A percentile compares a stretch with the other conserved stretches of the same genome.
phyloP scores from a whole-genome alignment of 1,284 basidiomycete species.

The Cystobasidium sp. region DNA sequence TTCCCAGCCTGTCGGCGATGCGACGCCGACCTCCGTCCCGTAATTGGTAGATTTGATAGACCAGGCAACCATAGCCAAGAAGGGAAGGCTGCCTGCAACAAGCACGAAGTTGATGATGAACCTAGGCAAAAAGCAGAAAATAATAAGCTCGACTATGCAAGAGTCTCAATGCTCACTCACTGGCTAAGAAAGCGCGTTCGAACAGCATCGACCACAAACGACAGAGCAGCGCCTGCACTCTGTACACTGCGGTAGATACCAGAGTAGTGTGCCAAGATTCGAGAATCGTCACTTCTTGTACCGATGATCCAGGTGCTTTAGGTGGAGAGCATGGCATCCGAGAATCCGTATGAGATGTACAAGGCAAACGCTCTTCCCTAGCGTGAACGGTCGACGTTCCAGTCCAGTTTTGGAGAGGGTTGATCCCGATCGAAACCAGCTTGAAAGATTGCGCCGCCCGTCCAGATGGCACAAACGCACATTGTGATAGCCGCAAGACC shows the following conservation, averaged over 20 bases:
- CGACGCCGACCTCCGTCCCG: not conserved
- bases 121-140: not conserved
- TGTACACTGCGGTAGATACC: not conserved
- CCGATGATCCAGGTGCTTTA: conserved; percentile 5
- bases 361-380: conserved; percentile 12
- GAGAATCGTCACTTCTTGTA: not conserved
- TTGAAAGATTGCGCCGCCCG: conserved; percentile 19
- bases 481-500: not conserved
- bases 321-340: conserved; percentile 5
- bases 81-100: not conserved
- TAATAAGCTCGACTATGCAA: not conserved
- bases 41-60: conserved; percentile 2
- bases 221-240: conserved; percentile 6
- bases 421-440: not conserved
- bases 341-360: conserved; percentile 19
- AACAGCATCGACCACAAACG: conserved; percentile 1
- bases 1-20: not conserved
- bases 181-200: not conserved
- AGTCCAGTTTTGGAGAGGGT: not conserved
- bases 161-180: not conserved
- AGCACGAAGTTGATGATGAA: conserved; percentile 1
- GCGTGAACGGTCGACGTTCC: not conserved
- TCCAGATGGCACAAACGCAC: not conserved
- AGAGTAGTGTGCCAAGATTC: not conserved
- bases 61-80: not conserved